Conservation (phyloP, 2,329 filamentous ascomycete genomes). For the Trichoderma atrobrunneum region DNA sequence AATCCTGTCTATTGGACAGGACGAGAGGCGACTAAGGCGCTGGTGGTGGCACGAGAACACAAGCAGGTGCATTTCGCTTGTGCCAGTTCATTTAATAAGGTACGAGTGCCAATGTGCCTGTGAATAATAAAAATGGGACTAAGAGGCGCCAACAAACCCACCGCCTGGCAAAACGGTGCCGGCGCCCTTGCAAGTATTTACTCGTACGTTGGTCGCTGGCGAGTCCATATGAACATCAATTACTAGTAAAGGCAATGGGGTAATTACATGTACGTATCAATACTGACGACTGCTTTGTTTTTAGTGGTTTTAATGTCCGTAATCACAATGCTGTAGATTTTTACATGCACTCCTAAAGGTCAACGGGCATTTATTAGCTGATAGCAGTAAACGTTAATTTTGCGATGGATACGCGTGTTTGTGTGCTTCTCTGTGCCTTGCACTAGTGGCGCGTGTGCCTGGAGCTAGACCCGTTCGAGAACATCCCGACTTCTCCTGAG, state of each 20-base stretch:
- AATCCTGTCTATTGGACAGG: not conserved
- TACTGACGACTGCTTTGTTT: too few species aligned
- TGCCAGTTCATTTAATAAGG: not conserved
- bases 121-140: not conserved
- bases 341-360: not conserved
- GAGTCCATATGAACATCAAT: not conserved
- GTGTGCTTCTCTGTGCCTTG: not conserved
- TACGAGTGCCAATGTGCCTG: not conserved
- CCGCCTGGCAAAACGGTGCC: not conserved
- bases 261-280: not conserved
- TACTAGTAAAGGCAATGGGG: not conserved
- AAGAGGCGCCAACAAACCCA: not conserved
- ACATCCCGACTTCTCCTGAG: not conserved
- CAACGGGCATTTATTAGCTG: too few species aligned
- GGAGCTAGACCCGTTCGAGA: conserved; percentile 6
- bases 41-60: not conserved
- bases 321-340: not conserved
- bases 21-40: not conserved
- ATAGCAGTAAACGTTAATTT: not conserved
- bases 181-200: not conserved
- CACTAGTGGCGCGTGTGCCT: conserved; percentile 15
- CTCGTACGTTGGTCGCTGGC: not conserved
- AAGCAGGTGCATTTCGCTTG: conserved; percentile 7
- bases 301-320: too few species aligned
- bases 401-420: not conserved